Base-by-base conservation (phyloP, 2,329 filamentous ascomycete genomes). In the Cladophialophora yegresii region DNA sequence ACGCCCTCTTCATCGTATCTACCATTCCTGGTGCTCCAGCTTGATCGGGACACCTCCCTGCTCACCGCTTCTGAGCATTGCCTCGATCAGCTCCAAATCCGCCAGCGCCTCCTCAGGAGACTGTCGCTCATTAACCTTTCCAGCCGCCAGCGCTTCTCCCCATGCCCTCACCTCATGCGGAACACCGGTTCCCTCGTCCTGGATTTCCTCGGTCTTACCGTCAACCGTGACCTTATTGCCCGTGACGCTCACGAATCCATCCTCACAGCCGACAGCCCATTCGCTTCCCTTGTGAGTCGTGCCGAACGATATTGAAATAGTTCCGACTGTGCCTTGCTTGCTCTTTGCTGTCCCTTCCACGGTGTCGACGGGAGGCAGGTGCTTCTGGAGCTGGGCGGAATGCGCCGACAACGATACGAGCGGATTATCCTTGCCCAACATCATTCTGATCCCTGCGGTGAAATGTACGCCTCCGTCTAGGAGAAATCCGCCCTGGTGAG, bases 381-480 rank as follows among this genome's bases (percentile, higher is more conserved):
- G 79, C 28, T 78, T 67, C 66, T 84, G 79, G 54, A 83, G 72
- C 67, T 81, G 80, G 22, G 76, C 75, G 0, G 82, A 81, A 50
- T 82, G 83, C 1, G 84, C 83, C 9, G 80, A 80, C 1, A 83
- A 71, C 23, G 73, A 75, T 2, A 77, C 75, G 43, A 80, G 73
- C 1, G 77, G 76, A 51, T 81, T 78, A 5, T 77, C 72, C 1
- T 74, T 64, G 47, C 81, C 76, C 4, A 86, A 73, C 62, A 86
- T 71, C 47, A 83, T 67, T 23, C 85, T 76, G 43, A 83, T 77
- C 2, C 75, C 83, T 28, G 84, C 84, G 33, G 83, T 73, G 63
- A 82, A 82, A 69, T 87, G 85, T 16, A 87, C 81, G 2, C 85
- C 84, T 2, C 82, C 84, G 63, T 87, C 85, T 1, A 87, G 78